Base-by-base conservation (phyloP, 2,329 filamentous ascomycete species). In the Bipolaris cookei region DNA sequence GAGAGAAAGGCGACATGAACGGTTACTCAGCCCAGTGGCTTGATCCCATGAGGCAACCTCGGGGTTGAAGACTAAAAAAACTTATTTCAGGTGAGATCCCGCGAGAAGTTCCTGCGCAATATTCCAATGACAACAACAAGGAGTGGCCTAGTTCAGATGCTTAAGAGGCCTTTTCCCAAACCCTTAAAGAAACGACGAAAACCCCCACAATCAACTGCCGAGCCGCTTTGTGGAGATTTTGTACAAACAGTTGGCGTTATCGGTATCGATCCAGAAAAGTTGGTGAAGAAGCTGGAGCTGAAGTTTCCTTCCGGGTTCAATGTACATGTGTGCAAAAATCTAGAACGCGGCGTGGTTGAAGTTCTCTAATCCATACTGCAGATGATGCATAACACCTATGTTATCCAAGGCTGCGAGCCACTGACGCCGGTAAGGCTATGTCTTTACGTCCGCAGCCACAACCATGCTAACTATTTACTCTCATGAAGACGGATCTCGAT, bases 301-400 rank as follows among this genome's bases (percentile, higher is more conserved):
- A 50, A 51, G 35, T 56, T 35, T 42, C 28, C 28, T 30, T 44
- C 21, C 11, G 32, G 25, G 20, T 56, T 51, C 25, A 6, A 46
- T 35, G 16, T 56, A 28, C 30, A 51, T 45, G 46, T 51, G 16
- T 2, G 46, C 20, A 34, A 10, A 25, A 2, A 25, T 28, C n/a
- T 20, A n/a, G 10, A 37, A 39, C 11, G 8, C 37, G 3, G 23
- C 32, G 14, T 32, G 32, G 34, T 18, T 39, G 14, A 20, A 21
- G 8, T 37, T 35, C n/a, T 20, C 54, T 56, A 32, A 56, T 34
- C 11, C 14, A n/a, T 25, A 38, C 23, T 8, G 16, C 47, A 59
- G 56, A 59, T 56, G 23, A 51, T 49, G 30, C 56, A 59, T 39
- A 59, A 59, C 18, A 18, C 46, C 13, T 59, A 56, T 21, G 41